Evolutionary conservation across 306 rosid genomes (phyloP), one percentile per base, ranked within the genome.

Genomic region (Psophocarpus tetragonolobus): DNA sequence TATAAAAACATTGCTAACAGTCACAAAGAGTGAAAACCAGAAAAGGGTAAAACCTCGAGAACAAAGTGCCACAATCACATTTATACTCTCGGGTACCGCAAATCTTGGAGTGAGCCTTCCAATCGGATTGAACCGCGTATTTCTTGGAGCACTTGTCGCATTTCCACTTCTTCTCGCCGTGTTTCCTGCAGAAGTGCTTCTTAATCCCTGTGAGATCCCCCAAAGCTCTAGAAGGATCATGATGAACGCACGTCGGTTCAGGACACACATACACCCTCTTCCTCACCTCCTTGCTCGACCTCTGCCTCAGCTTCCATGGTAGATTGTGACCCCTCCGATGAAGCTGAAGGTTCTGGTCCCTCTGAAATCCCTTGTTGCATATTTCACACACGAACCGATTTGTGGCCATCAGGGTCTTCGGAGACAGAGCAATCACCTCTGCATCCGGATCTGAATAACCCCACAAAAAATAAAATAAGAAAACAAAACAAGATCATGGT

Each of bases 131-230:
- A 68, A 94, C 98, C 0, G 98, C 98, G 73, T 94, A 94, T 74
- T 92, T 94, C 89, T 94, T 94, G 9, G 92, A 86, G 68, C 98
- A 94, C 84, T 94, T 90, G 3, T 92, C 98, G 45, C 98, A 94
- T 87, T 94, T 91, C 98, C 98, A 94, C 86, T 94, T 94, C 89
- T 94, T 94, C 85, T 94, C 98, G 10, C 98, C 97, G 71, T 94
- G 98, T 66, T 94, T 94, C 39, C 98, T 84, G 72, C 98, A 94
- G 80, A 89, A 94, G 84, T 94, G 98, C 84, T 94, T 94, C 82
- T 94, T 94, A 17, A 94, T 94, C 33, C 98, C 98, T 0, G 98
- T 94, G 50, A 94, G 89, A 85, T 94, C 98, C 4, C 98, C 98
- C 60, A 94, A 68, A 20, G 98, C 98, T 82, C 98, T 80, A 9